phyloP scores from a whole-genome alignment of 768 basidiomycete genomes.

The Naganishia vishniacii region DNA sequence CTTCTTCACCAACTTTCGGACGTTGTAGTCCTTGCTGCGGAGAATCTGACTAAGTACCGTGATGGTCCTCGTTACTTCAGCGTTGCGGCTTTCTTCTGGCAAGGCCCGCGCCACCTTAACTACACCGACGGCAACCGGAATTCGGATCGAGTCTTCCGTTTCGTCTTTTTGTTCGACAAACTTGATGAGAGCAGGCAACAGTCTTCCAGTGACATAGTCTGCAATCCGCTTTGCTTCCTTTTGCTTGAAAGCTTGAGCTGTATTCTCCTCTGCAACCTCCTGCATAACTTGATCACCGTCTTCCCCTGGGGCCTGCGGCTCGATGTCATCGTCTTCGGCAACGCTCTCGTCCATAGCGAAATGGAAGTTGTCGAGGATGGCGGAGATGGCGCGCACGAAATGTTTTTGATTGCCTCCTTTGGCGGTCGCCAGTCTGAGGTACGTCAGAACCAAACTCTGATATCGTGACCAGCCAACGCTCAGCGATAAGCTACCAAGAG shows the following conservation, averaged over 20 bases:
- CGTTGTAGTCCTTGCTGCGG: slow-evolving; percentile 89
- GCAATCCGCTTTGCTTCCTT: slow-evolving; percentile 52
- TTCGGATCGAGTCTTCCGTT: slow-evolving; percentile 74
- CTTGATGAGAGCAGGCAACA: slow-evolving; percentile 71
- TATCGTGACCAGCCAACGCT: slow-evolving; percentile 80
- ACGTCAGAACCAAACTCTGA: slow-evolving; percentile 70
- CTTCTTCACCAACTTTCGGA: slow-evolving; percentile 76
- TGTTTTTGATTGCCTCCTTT: slow-evolving; percentile 71
- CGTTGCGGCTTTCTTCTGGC: slow-evolving; percentile 59
- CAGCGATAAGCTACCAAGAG: slow-evolving; percentile 71
- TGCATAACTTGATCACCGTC: neutral
- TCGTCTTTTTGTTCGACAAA: slow-evolving; percentile 80
- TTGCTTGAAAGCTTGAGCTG: neutral
- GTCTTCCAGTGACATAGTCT: slow-evolving; percentile 66
- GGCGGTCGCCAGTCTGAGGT: slow-evolving; percentile 57
- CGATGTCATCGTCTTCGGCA: slow-evolving; percentile 31
- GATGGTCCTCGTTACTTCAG: slow-evolving; percentile 68
- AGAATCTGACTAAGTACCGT: slow-evolving; percentile 83
- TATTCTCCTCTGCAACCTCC: slow-evolving; percentile 22
- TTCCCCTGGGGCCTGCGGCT: slow-evolving; percentile 31
- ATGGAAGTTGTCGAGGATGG: slow-evolving; percentile 82
- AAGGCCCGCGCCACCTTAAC: slow-evolving; percentile 76
- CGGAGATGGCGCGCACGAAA: slow-evolving; percentile 75
- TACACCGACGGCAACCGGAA: slow-evolving; percentile 82
- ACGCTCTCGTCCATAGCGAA: slow-evolving; percentile 62